Base-by-base conservation (phyloP, 768 basidiomycete genomes). In the Podaxis sp. region DNA sequence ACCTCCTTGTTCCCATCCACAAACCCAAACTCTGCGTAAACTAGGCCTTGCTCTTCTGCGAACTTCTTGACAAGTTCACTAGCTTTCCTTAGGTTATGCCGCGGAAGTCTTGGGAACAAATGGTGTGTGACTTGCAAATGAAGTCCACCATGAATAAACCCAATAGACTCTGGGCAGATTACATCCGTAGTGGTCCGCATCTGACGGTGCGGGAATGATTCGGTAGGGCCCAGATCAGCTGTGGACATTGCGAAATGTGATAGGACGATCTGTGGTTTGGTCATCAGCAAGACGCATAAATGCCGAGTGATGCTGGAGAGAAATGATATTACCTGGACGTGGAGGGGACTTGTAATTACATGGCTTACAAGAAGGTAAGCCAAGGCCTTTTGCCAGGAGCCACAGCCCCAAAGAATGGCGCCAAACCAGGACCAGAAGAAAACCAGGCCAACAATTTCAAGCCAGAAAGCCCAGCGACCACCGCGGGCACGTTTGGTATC, bases 241-340 rank as follows among this genome's bases (percentile, higher is more conserved):
- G 95, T 96, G 12, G 96, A 95, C 80, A 95, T 94, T 54, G 93
- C 90, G 73, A 96, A 99, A 79, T 99, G 97, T 7, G 97, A 99
- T 28, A 99, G 86, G 1, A 98, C 96, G 68, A 99, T 99, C 89
- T 90, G 68, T 17, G 11, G 49, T 52, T 46, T 17, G 60, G 51
- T 39, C 12, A 3, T 61, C 39, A 30, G 4, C 13, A 57, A 26
- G 15, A 44, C 6, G 22, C 46, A 63, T 24, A 28, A 19, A 46
- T 46, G 44, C 19, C 12, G 7, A 19, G 17, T 17, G 42, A 15
- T n/a, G n/a, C 13, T 22, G 44, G 44, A 49, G 44, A 53, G 36
- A 30, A n/a, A 51, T 22, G 58, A 49, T 76, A 81, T 62, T 69
- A 92, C 96, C 86, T 98, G 97, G 36, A 99, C 85, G 71, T 99